These are phyloP conservation scores for Punica granatum DNA, from an alignment of 345 rosid genomes.

Conservation along the genomic window DNA sequence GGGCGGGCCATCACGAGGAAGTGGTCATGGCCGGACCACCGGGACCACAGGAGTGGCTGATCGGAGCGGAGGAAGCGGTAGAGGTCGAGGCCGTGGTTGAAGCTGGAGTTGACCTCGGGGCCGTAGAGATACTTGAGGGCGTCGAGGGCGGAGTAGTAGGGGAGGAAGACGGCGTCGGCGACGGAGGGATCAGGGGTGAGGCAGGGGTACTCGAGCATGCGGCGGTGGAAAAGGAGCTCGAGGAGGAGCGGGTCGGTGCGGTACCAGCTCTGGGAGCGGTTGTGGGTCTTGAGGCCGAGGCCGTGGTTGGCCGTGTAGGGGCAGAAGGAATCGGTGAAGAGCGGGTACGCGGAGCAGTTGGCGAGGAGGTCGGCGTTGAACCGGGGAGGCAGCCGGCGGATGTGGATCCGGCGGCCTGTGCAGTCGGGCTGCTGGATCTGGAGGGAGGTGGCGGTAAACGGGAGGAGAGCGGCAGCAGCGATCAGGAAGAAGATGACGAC, in stretches of 20 bases:
- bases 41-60: slow-evolving; percentile 49
- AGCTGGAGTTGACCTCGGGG: slow-evolving; percentile 57
- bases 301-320: slow-evolving; percentile 77
- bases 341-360: slow-evolving; percentile 63
- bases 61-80: slow-evolving; percentile 35
- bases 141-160: slow-evolving; percentile 79
- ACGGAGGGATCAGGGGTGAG: slow-evolving; percentile 59
- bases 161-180: slow-evolving; percentile 68
- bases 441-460: slow-evolving; percentile 22
- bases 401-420: slow-evolving; percentile 75
- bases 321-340: slow-evolving; percentile 56
- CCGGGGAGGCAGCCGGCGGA: slow-evolving; percentile 61
- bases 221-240: slow-evolving; percentile 75
- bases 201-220: slow-evolving; percentile 85
- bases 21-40: slow-evolving; percentile 61
- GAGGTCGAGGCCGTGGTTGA: slow-evolving; percentile 63
- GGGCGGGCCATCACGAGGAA: slow-evolving; percentile 86
- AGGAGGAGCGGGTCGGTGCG: slow-evolving; percentile 68
- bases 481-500: slow-evolving; percentile 6
- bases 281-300: slow-evolving; percentile 77
- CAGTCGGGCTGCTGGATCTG: slow-evolving; percentile 32
- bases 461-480: slow-evolving; percentile 15
- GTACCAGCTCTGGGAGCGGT: slow-evolving; percentile 78
- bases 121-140: slow-evolving; percentile 73
- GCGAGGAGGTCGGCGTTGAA: slow-evolving; percentile 87